Percentiles rank a stretch among this genome's conserved stretches.
These are phyloP conservation scores for Xylariaceae sp. DNA, from an alignment of 2,329 filamentous ascomycete species.

Conservation along the genomic window DNA sequence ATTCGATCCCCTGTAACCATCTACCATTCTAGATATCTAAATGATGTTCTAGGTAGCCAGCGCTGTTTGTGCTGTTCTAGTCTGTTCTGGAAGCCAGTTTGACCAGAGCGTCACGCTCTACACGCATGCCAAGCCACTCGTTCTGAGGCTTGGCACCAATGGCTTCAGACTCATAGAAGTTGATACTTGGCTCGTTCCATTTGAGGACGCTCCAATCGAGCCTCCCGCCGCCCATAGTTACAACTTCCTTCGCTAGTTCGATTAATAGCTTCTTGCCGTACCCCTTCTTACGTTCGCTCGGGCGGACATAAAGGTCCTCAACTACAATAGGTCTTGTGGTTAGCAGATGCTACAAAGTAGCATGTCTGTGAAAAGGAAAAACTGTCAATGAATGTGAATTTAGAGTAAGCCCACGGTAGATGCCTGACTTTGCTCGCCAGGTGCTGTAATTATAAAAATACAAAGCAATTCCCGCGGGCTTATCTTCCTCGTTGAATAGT, in stretches of 20 bases:
- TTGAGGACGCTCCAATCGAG: conserved; percentile 89
- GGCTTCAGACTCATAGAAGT: conserved; percentile 71
- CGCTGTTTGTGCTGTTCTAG: conserved; percentile 10
- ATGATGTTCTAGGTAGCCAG: background rate
- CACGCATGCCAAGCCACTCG: conserved; percentile 72
- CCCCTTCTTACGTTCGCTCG: conserved; percentile 65
- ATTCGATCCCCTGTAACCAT: background rate
- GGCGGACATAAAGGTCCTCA: conserved; percentile 84
- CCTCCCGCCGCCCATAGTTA: conserved; percentile 66
- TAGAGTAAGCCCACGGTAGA: conserved; percentile 55
- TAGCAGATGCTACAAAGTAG: no score
- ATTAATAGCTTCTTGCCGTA: conserved; percentile 75
- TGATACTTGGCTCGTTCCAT: conserved; percentile 88
- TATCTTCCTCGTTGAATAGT: conserved; percentile 48
- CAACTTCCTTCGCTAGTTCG: conserved; percentile 73
- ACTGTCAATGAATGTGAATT: no score
- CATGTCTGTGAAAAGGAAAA: no score
- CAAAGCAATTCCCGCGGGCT: conserved; percentile 70
- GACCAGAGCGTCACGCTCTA: conserved; percentile 62
- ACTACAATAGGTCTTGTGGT: conserved; percentile 35
- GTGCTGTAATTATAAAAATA: conserved; percentile 97
- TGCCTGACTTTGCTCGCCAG: conserved; percentile 80
- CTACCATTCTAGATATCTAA: background rate
- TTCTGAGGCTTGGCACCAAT: conserved; percentile 64
- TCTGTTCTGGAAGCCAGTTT: conserved; percentile 52